Base-by-base conservation (phyloP, 1,284 basidiomycete genomes). In the Kalmanozyma brasiliensis region DNA sequence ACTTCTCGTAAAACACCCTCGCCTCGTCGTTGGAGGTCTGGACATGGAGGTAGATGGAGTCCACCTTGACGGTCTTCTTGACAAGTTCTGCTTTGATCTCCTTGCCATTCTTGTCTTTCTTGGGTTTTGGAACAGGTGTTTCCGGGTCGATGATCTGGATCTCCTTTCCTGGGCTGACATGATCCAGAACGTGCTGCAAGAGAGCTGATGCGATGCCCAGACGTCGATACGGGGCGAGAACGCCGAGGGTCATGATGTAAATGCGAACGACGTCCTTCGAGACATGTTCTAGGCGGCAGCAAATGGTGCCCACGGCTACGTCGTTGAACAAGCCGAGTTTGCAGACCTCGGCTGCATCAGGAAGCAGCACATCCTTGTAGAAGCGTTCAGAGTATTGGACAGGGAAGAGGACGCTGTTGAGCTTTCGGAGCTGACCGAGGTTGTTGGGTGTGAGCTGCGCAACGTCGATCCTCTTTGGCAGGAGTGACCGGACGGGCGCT, bases 181-280 rank as follows among this genome's bases (percentile, higher is more conserved):
- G 49, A 19, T 78, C 59, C 20, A 83, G 61, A 14, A 83, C 73
- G 35, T 83, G 76, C 48, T 74, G 52, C 24, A 84, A 52, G 8
- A 84, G 57, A 14, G 78, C 68, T 1, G 73, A 74, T 11, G 81
- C 83, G 48, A 84, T 77, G 3, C 83, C 83, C 41, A 83, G 79
- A 9, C 81, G 74, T n/a, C 83, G 79, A 60, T 84, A 84, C 2
- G 83, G 80, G 32, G 79, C 75, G 5, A 84, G 71, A 4, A 83
- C 82, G 17, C 82, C 83, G n/a, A 84, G 74, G 3, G 82, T 83
- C 82, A 83, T 83, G 52, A 84, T 76, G 71, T 84, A 83, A 22
- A 84, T 74, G 17, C 75, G 77, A 17, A 76, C 79, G 2, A 40
- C 52, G 19, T 62, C 49, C 14, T 49, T 53, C 14, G 62, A 69